Evolutionary conservation across 208 protist species (phyloP).

Genomic region (Lotmaria passim): DNA sequence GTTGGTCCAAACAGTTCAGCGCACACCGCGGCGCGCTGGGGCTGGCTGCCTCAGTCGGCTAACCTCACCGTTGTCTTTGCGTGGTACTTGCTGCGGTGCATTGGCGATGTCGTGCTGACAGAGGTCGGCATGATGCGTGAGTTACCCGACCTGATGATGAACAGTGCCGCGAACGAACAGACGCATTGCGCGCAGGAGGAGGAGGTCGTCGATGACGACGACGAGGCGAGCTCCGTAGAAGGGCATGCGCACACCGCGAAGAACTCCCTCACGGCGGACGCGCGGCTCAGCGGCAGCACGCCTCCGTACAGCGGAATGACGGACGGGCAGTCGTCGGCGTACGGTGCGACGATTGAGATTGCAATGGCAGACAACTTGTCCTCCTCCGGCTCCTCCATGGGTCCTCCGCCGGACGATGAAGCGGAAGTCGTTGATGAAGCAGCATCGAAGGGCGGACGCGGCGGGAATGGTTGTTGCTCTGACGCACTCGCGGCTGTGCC

Average conservation of each 20-base stretch:
- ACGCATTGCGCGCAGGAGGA: too few species aligned
- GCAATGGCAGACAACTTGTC: conserved; percentile 6
- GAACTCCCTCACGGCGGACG: background rate
- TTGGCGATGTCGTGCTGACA: conserved; percentile 24
- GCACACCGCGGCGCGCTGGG: conserved; percentile 20
- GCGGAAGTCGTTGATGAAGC: background rate
- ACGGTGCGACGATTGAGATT: conserved; percentile 2
- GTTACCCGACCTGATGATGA: background rate
- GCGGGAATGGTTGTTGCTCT: too few species aligned
- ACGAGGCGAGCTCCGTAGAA: background rate
- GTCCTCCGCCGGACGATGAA: conserved; percentile 6
- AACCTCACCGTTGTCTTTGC: conserved; percentile 9
- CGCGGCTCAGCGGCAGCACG: background rate
- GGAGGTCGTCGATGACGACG: background rate
- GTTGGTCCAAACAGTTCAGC: too few species aligned
- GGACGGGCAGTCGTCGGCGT: background rate
- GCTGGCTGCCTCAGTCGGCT: conserved; percentile 26
- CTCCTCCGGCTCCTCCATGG: conserved; percentile 31
- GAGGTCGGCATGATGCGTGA: conserved; percentile 25
- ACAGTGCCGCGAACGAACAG: background rate
- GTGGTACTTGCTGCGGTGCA: conserved; percentile 34
- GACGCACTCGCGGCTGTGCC: too few species aligned
- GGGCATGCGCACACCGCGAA: background rate
- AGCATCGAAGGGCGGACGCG: background rate
- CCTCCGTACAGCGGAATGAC: background rate